These are phyloP conservation scores for Aquilaria agallochum DNA, from an alignment of 441 rosid genomes.

Conservation along the genomic window DNA sequence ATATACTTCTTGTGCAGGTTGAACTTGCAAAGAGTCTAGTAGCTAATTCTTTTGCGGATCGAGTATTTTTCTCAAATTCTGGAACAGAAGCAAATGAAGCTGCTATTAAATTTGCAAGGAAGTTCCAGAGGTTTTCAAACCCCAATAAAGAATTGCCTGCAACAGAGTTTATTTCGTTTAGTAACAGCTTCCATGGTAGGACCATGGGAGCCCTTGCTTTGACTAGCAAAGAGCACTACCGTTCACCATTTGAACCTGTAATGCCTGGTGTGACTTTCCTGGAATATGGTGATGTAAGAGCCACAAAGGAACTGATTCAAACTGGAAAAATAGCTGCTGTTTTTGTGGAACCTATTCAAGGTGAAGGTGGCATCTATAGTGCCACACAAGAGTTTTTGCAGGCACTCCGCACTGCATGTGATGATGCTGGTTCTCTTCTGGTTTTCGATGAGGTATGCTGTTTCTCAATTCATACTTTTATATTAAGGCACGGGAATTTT, in stretches of 20 bases:
- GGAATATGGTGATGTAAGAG: conserved; percentile 72
- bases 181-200: conserved; percentile 91
- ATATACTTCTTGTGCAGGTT: conserved; percentile 33
- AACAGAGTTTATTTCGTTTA: conserved; percentile 63
- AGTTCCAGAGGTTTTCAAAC: conserved; percentile 61
- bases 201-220: conserved; percentile 79
- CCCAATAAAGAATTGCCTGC: conserved; percentile 51
- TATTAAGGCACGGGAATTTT: no score
- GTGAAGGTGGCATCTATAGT: conserved; percentile 89
- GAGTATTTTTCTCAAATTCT: conserved; percentile 81
- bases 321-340: conserved; percentile 75
- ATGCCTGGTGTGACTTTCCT: conserved; percentile 95
- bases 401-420: conserved; percentile 68
- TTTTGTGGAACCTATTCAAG: conserved; percentile 92
- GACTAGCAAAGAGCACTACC: conserved; percentile 86
- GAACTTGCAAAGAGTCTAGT: conserved; percentile 83
- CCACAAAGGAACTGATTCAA: conserved; percentile 45
- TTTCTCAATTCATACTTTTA: neutral
- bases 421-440: conserved; percentile 72
- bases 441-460: conserved; percentile 79
- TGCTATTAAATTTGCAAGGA: conserved; percentile 88
- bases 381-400: conserved; percentile 79
- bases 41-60: conserved; percentile 70
- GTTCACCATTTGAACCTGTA: conserved; percentile 88
- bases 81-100: conserved; percentile 98